Conservation (phyloP, 768 basidiomycete species). For the Termitomyces sp. region DNA sequence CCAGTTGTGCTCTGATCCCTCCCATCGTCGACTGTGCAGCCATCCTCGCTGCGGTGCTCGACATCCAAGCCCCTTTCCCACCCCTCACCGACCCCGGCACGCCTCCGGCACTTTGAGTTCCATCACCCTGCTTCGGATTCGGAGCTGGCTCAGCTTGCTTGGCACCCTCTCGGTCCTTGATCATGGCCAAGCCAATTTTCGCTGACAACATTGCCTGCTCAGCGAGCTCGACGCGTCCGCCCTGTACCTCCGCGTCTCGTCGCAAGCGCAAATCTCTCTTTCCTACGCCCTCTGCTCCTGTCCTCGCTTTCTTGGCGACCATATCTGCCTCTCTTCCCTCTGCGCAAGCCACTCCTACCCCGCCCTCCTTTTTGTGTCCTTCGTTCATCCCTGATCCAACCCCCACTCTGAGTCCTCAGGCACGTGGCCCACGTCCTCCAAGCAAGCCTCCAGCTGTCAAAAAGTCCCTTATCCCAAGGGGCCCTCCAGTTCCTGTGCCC, state of each 20-base stretch:
- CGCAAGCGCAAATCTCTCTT: slow-evolving; percentile 14
- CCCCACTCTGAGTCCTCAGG: neutral
- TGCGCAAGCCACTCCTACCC: slow-evolving; percentile 45
- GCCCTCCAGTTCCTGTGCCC: slow-evolving; percentile 34
- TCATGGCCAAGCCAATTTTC: slow-evolving; percentile 51
- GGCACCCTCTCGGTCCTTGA: slow-evolving; percentile 22
- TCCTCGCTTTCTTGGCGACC: slow-evolving; percentile 54
- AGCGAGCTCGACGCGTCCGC: slow-evolving; percentile 10
- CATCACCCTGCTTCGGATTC: neutral
- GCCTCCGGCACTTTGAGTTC: neutral
- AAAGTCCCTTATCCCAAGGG: neutral
- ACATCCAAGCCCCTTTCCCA: slow-evolving; percentile 15
- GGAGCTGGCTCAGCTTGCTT: slow-evolving; percentile 27
- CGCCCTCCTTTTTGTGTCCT: slow-evolving; percentile 62
- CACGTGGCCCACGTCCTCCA: slow-evolving; percentile 7
- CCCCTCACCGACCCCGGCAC: slow-evolving; percentile 15
- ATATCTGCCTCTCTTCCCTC: slow-evolving; percentile 43
- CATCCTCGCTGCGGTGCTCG: slow-evolving; percentile 14
- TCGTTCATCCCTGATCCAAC: slow-evolving; percentile 25
- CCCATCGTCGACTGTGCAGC: slow-evolving; percentile 8
- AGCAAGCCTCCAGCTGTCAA: slow-evolving; percentile 8
- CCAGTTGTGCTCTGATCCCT: slow-evolving; percentile 5
- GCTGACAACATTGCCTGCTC: slow-evolving; percentile 21
- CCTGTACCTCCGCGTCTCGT: slow-evolving; percentile 1
- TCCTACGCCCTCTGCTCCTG: slow-evolving; percentile 39